Evolutionary conservation across 768 basidiomycete species (phyloP), one percentile per base, ranked within the genome.

Genomic region (Leccinum incarnatum): DNA sequence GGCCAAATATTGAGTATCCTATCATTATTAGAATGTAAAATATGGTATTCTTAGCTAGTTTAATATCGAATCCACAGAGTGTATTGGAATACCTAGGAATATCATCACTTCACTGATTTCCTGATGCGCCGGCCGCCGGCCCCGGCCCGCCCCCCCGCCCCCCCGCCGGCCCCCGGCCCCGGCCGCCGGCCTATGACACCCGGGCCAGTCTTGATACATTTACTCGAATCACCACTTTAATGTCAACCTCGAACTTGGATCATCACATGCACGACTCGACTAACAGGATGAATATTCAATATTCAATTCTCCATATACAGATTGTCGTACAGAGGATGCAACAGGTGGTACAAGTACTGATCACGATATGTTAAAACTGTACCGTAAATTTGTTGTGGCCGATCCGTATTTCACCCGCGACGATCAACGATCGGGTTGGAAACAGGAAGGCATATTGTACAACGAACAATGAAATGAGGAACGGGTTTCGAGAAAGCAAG

Each of bases 271-370:
- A 40, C 37, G 17, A 42, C 42, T 45, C 10, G 19, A 45, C 19
- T 4, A n/a, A 45, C 15, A 19, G 42, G n/a, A 11, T 19, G 17
- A 37, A 55, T 25, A 5, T 51, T 52, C 51, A 34, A 36, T 62
- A 4, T 51, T 52, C 51, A 34, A 36, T 62, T 67, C 30, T 60
- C 62, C 64, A 66, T 62, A n/a, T 62, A 66, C 66, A 65, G 25
- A 34, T 4, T 70, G 54, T 48, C 49, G 50, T 68, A 70, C 66
- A 69, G 56, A 51, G 49, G 32, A 53, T 63, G 65, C 66, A 68
- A 58, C 45, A 32, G 53, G 52, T 59, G 54, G 64, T 70, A 69
- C 66, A 69, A 51, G 21, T 63, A 60, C 60, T 15, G n/a, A 49
- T 53, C 53, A 25, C 50, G 36, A 48, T 51, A n/a, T 57, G 53